Evolutionary conservation across 2,329 filamentous ascomycete species (phyloP).

Genomic region (Trichoderma semiorbis): DNA sequence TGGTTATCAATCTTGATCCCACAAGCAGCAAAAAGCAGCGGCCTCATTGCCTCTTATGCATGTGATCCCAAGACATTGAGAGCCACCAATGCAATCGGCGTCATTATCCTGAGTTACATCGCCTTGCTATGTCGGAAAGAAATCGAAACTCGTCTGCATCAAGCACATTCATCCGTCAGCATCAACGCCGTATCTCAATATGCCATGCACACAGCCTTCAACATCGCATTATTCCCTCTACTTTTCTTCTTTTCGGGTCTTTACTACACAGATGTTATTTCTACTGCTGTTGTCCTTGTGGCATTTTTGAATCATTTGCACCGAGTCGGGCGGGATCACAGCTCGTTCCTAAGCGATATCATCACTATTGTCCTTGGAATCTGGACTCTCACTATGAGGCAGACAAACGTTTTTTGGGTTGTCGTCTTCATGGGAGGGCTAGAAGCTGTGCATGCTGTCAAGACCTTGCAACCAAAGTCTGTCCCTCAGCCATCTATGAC

Average conservation of each 20-base stretch:
- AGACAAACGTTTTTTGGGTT: slow-evolving; percentile 97
- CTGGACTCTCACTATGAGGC: slow-evolving; percentile 70
- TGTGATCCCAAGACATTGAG: slow-evolving; percentile 41
- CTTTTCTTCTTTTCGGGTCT: slow-evolving; percentile 94
- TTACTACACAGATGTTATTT: slow-evolving; percentile 92
- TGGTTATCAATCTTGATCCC: slow-evolving; percentile 38
- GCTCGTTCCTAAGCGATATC: slow-evolving; percentile 40
- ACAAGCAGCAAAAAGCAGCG: slow-evolving; percentile 21
- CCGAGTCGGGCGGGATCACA: slow-evolving; percentile 37
- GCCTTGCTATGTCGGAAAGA: slow-evolving; percentile 51
- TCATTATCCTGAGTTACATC: slow-evolving; percentile 40
- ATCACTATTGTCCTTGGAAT: slow-evolving; percentile 56
- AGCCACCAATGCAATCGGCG: slow-evolving; percentile 44
- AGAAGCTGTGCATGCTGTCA: slow-evolving; percentile 52
- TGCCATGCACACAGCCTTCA: slow-evolving; percentile 63
- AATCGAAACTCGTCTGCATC: slow-evolving; percentile 43
- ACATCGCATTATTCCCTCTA: slow-evolving; percentile 80
- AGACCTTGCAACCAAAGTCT: slow-evolving; percentile 37
- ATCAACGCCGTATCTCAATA: slow-evolving; percentile 36
- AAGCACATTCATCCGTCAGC: slow-evolving; percentile 22
- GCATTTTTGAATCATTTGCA: slow-evolving; percentile 59
- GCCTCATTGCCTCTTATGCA: slow-evolving; percentile 19
- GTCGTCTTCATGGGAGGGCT: slow-evolving; percentile 69
- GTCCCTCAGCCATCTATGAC: slow-evolving; percentile 31
- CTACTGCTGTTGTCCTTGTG: slow-evolving; percentile 69